Base-by-base conservation (phyloP, 2,329 filamentous ascomycete genomes). In the Ophiocordyceps robertsii region DNA sequence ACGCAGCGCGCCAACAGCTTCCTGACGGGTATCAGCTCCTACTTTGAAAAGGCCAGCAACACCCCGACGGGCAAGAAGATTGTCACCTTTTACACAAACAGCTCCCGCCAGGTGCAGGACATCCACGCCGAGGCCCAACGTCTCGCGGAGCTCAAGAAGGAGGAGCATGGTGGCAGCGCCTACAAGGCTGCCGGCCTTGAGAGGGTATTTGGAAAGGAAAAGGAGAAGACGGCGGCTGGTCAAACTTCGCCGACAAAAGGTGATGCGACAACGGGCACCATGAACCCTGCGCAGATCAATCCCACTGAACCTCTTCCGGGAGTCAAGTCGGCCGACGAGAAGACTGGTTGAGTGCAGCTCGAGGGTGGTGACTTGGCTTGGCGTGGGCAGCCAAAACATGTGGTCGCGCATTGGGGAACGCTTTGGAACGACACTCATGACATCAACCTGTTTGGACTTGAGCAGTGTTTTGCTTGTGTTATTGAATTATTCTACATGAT, bases 31-130 rank as follows among this genome's bases (percentile, higher is more conserved):
- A 61, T 96, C 47, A 72, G 71, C 62, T 87, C 82, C 12, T 98
- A 96, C 75, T 96, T 95, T 58, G 90, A 96, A 67, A 93, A 93
- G 74, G 90, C 90, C 2, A 70, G 81, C 44, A 82, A 74, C 59
- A 93, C 88, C 0, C 87, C 88, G 10, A 94, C 88, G 1, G 92
- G 92, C 53, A 79, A 89, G 70, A 87, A 83, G 66, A 68, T 98
- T 47, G 83, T 85, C 52, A 71, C 81, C 48, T 98, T 98, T 68
- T 98, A 98, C 67, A 74, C 80, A 8, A 72, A 86, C 52, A 77
- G 84, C 49, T 80, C 83, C 60, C 87, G 87, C 68, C 89, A 96
- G 66, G 88, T 95, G 29, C 73, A 87, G 54, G 92, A 98, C 59
- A 92, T 98, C 38, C 92, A 98, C 66, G 75, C 73, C 48, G 92